Base-by-base conservation (phyloP, 192 early-diverging fungal genomes). In the Borealophlyctis nickersoniae region DNA sequence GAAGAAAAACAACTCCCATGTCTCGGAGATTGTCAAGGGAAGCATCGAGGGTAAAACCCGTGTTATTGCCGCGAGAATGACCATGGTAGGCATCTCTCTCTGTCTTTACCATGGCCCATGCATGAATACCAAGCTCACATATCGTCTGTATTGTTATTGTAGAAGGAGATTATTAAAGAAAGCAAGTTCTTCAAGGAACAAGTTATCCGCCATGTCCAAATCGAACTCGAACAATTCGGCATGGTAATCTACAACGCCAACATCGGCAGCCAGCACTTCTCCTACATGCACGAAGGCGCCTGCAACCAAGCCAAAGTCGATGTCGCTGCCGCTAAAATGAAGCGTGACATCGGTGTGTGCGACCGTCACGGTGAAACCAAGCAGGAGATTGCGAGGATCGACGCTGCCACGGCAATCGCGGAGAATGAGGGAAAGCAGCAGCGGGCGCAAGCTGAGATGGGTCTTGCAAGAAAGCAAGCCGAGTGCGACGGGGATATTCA, bases 141-240 rank as follows among this genome's bases (percentile, higher is more conserved):
- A n/a, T n/a, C n/a, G n/a, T n/a, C n/a, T n/a, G n/a, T n/a, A n/a
- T n/a, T n/a, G n/a, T n/a, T n/a, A n/a, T n/a, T 34, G 36, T 83
- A 83, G 58, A 80, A 83, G 71, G 78, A 83, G 62, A 84, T 83
- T 27, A 84, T 83, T 63, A 73, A 75, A 59, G 80, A 80, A 39
- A 34, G 74, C 48, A 81, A 78, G 31, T 32, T 62, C 16, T 82
- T 83, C 67, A 83, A 83, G 63, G 76, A 83, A 36, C 52, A 79
- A 30, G 77, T 83, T 30, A 66, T 78, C 31, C 49, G 69, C 48
- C 63, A 71, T 50, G 64, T 83, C 28, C 81, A 84, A 53, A 57
- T 51, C 19, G 81, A 83, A 61, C 67, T 83, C 60, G 69, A 76
- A 33, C 80, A 83, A 49, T 83, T 84, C 61, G 81, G 81, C 35